A percentile compares a stretch with the other conserved stretches of the same genome.
These are phyloP conservation scores for Drechmeria coniospora DNA, from an alignment of 2,329 filamentous ascomycete genomes.

Conservation along the genomic window DNA sequence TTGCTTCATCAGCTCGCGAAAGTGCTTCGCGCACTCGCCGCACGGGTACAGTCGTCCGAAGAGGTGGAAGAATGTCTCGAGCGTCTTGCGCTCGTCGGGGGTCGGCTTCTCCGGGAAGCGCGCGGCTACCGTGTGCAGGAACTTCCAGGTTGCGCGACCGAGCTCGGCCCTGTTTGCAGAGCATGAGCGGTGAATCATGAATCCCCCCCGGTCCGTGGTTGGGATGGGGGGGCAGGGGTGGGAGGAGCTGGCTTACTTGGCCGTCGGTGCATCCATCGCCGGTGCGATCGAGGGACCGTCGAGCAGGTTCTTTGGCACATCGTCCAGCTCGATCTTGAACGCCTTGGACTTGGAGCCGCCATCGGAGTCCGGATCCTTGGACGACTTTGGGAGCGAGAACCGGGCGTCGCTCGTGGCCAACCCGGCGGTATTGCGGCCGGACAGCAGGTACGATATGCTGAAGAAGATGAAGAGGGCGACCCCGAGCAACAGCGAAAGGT, in stretches of 20 bases:
- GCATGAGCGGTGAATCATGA: conserved; percentile 3
- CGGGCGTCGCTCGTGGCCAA: conserved; percentile 5
- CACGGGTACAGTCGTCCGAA: conserved; percentile 57
- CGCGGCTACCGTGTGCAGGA: conserved; percentile 56
- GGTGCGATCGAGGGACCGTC: too few relatives aligned
- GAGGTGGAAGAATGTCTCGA: conserved; percentile 49
- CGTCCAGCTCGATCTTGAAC: conserved; percentile 23
- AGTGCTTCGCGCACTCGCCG: conserved; percentile 54
- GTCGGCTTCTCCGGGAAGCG: conserved; percentile 52
- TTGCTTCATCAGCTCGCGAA: conserved; percentile 43
- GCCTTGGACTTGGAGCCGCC: conserved; percentile 11
- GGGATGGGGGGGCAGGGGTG: not conserved
- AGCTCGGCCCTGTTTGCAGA: conserved; percentile 37
- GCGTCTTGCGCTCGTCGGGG: conserved; percentile 43
- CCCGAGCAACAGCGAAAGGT: conserved; percentile 37
- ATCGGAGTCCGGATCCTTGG: conserved; percentile 5
- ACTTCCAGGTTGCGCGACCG: conserved; percentile 53
- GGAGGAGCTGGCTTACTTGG: too few relatives aligned
- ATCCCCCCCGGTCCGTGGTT: not conserved
- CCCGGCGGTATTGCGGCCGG: conserved; percentile 18
- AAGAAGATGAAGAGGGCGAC: conserved; percentile 40
- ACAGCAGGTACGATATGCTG: conserved; percentile 43
- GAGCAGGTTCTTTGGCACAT: conserved; percentile 34
- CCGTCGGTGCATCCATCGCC: too few relatives aligned
- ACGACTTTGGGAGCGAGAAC: conserved; percentile 8